Evolutionary conservation across 2,329 filamentous ascomycete genomes (phyloP).

Genomic region (Xylaria digitata): DNA sequence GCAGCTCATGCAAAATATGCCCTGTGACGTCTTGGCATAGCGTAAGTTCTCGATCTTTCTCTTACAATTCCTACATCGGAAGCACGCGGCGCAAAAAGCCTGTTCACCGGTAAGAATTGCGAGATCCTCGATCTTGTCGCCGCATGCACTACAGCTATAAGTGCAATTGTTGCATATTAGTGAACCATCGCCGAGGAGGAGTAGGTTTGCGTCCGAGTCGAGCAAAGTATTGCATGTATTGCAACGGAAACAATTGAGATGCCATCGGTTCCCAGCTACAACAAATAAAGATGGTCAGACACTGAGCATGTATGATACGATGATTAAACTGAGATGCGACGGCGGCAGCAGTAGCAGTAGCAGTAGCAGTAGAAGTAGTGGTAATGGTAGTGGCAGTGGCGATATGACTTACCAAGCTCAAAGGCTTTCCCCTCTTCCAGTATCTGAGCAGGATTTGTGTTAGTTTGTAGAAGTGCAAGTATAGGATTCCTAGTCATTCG

Average conservation of each 20-base stretch:
- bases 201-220: conserved; percentile 96
- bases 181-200: conserved; percentile 95
- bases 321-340: not conserved
- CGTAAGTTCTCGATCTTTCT: conserved; percentile 97
- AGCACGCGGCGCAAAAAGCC: conserved; percentile 97
- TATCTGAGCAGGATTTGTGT: conserved; percentile 69
- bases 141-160: conserved; percentile 96
- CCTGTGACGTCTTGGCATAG: conserved; percentile 96
- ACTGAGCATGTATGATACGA: not conserved
- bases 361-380: not conserved
- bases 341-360: not conserved
- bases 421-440: conserved; percentile 99
- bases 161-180: conserved; percentile 99
- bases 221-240: conserved; percentile 95
- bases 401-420: conserved; percentile 79
- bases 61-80: conserved; percentile 98
- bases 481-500: not conserved
- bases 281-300: conserved; percentile 41
- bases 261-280: conserved; percentile 95
- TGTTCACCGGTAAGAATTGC: conserved; percentile 98
- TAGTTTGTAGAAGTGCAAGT: conserved; percentile 37
- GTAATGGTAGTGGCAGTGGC: too few species aligned
- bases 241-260: conserved; percentile 98
- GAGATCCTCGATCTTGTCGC: conserved; percentile 97
- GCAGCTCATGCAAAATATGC: conserved; percentile 99